phyloP scores from a whole-genome alignment of 768 basidiomycete species.

The Artomyces pyxidatus region DNA sequence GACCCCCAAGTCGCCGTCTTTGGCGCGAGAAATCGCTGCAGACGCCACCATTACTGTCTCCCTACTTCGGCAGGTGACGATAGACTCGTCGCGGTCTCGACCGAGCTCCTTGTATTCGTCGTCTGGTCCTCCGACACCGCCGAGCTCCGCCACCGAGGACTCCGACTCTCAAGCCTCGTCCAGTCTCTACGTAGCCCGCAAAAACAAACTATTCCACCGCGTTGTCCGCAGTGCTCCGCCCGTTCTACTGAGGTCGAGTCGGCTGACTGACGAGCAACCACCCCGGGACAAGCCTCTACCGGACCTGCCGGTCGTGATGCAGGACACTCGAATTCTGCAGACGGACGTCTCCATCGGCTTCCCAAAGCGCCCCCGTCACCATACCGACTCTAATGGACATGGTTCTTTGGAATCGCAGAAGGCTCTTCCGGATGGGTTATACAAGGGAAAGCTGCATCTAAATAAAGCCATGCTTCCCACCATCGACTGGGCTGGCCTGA shows the following conservation, averaged over 20 bases:
- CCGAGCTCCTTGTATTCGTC: slow-evolving; percentile 28
- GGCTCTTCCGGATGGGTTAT: slow-evolving; percentile 59
- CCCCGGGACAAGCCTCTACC: slow-evolving; percentile 21
- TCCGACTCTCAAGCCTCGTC: slow-evolving; percentile 21
- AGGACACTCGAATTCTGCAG: slow-evolving; percentile 38
- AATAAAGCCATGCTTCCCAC: slow-evolving; percentile 53
- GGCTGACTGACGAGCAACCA: slow-evolving; percentile 6
- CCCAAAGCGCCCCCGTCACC: slow-evolving; percentile 55
- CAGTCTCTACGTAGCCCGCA: slow-evolving; percentile 9
- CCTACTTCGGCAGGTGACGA: slow-evolving; percentile 50
- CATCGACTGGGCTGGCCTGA: slow-evolving; percentile 59
- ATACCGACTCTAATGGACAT: slow-evolving; percentile 30
- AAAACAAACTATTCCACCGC: slow-evolving; percentile 23
- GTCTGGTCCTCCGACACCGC: slow-evolving; percentile 37
- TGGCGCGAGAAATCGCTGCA: slow-evolving; percentile 58
- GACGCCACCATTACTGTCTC: slow-evolving; percentile 68
- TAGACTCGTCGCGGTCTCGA: slow-evolving; percentile 34
- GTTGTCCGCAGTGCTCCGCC: slow-evolving; percentile 22
- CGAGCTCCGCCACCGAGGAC: slow-evolving; percentile 31
- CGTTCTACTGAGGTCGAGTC: slow-evolving; percentile 7
- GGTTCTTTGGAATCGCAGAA: slow-evolving; percentile 38
- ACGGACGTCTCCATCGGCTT: slow-evolving; percentile 58
- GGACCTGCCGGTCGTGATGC: slow-evolving; percentile 19
- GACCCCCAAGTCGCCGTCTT: slow-evolving; percentile 40
- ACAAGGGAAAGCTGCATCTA: slow-evolving; percentile 49